Evolutionary conservation across 768 basidiomycete species (phyloP), one percentile per base, ranked within the genome.

Genomic region (Lentinula edodes): DNA sequence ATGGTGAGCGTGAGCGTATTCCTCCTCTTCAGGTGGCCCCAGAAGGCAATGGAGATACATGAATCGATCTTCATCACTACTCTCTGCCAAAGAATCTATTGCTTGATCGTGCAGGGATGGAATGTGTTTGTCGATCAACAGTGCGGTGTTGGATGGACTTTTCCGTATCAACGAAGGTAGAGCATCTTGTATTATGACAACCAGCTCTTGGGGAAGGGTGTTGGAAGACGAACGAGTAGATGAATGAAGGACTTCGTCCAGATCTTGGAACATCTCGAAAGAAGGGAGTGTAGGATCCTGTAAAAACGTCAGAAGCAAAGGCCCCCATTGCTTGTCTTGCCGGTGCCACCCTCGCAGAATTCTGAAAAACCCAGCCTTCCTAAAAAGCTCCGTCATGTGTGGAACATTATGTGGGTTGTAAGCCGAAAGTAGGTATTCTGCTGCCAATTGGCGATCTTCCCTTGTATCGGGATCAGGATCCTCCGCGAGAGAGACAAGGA

Each of bases 361-460:
- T 42, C 95, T 85, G 71, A 87, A 95, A 76, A 99, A 99, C 0
- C 92, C 88, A 0, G 96, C 95, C 9, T 76, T 69, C 67, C 90
- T 84, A 69, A 98, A 96, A 2, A 93, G 75, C 9, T 69, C 69
- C 43, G 89, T 73, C 58, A 96, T 80, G 20, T 78, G 77, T 23
- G 90, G 87, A 66, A 78, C 79, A 61, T 95, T 87, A 64, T 88
- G 87, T 0, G 96, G 97, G 42, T 85, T 92, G 71, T 97, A 98
- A 0, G 83, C 84, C 1, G 97, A 99, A 16, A 98, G 80, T 36
- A 99, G 84, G 71, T 89, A 97, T 74, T 99, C 97, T 7, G 89
- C 87, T 0, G 97, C 97, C 6, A 99, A 81, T 69, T 99, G 94
- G 13, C 97, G 87, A 73, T 98, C 97, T 69, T 98, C 96, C 28